Evolutionary conservation across 306 rosid genomes (phyloP), one percentile per base, ranked within the genome.

Genomic region (Psophocarpus tetragonolobus): DNA sequence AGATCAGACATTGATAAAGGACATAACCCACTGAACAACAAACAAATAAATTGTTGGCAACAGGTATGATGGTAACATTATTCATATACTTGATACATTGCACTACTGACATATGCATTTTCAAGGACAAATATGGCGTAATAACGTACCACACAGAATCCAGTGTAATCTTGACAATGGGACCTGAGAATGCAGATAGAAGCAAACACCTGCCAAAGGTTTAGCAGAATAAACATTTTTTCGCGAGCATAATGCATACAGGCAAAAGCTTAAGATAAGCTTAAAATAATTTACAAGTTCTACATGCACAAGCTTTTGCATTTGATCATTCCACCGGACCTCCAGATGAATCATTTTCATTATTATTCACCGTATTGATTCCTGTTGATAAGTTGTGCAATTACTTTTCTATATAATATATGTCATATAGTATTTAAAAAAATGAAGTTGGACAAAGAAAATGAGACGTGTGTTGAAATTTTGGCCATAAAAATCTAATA

Each of bases 331-430:
- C n/a, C n/a, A n/a, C n/a, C n/a, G 81, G 80, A 80, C 50, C 60
- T 27, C 73, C 69, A 65, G 63, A 61, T 72, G 64, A 81, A 71
- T 26, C 57, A 61, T 73, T 68, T 23, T 73, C 64, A 39, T 60
- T 67, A 39, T 60, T 67, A 47, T 39, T 61, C 79, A 73, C 66
- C 65, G 54, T 65, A 24, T 85, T 65, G 60, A 72, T 73, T 66
- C 54, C 64, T 1, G n/a, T n/a, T n/a, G n/a, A 53, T 76, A 79
- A 30, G 30, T 57, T 67, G 38, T 11, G 51, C 67, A 72, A 75
- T 47, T 82, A 47, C 72, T 68, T 74, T 83, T 76, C 48, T 71
- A 47, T 78, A n/a, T n/a, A n/a, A n/a, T n/a, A n/a, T n/a, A n/a
- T n/a, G n/a, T n/a, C n/a, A n/a, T n/a, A n/a, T n/a, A n/a, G n/a